These are phyloP conservation scores for Mycena filopes DNA, from an alignment of 768 basidiomycete species.

Conservation along the genomic window DNA sequence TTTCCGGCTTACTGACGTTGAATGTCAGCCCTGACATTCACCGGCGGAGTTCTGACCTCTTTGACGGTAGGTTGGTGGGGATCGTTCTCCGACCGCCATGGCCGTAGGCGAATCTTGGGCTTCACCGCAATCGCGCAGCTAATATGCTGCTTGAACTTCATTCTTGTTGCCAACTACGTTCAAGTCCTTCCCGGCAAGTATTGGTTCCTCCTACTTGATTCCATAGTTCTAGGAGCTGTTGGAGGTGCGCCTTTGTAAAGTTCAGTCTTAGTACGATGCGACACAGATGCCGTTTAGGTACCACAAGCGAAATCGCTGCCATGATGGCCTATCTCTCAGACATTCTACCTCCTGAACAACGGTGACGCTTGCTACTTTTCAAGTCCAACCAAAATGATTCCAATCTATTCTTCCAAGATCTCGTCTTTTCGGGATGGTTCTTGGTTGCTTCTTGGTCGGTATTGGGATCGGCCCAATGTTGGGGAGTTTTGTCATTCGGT, in stretches of 20 bases:
- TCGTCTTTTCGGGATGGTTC: conserved; percentile 68
- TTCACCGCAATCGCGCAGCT: conserved; percentile 71
- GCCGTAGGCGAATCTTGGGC: conserved; percentile 73
- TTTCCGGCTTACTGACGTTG: neutral
- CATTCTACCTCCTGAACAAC: conserved; percentile 61
- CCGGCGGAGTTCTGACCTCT: conserved; percentile 11
- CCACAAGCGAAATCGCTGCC: conserved; percentile 60
- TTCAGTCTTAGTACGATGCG: conserved; percentile 12
- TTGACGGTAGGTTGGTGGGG: conserved; percentile 24
- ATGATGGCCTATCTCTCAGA: conserved; percentile 78
- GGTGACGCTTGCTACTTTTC: conserved; percentile 51
- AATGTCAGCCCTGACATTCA: conserved; percentile 23
- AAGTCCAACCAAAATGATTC: conserved; percentile 1
- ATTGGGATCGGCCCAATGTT: conserved; percentile 81
- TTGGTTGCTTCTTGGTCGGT: conserved; percentile 80
- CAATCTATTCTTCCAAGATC: conserved; percentile 54
- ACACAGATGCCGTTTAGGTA: conserved; percentile 52
- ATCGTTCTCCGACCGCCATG: conserved; percentile 78
- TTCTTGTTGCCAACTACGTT: conserved; percentile 70
- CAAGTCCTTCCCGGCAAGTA: conserved; percentile 81
- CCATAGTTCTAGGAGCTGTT: conserved; percentile 72
- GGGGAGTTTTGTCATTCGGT: conserved; percentile 71
- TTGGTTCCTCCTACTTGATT: conserved; percentile 77
- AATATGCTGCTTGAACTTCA: conserved; percentile 70
- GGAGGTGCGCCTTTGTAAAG: conserved; percentile 63